phyloP scores from a whole-genome alignment of 345 rosid species.

The Linum lewisii region DNA sequence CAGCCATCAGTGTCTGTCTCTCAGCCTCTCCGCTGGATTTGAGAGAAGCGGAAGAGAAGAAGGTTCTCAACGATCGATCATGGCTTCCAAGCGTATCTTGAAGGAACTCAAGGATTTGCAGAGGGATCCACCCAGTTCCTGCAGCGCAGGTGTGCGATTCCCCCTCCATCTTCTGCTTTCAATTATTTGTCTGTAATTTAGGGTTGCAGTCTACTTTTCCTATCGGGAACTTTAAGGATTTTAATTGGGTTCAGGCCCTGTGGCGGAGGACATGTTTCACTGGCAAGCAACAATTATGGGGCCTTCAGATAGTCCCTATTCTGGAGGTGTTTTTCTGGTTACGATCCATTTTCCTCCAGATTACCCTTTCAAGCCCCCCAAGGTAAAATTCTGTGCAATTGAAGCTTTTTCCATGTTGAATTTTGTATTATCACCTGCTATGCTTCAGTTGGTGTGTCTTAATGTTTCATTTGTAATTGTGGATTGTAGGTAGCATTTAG shows the following conservation, averaged over 20 bases:
- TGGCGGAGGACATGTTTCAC: constrained; percentile 17
- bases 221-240: not conserved
- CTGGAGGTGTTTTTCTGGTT: constrained; percentile 15
- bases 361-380: constrained; percentile 17
- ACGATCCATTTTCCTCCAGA: constrained; percentile 13
- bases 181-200: too few species aligned
- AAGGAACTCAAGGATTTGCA: constrained; percentile 43
- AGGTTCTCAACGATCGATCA: not conserved
- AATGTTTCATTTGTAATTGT: not conserved
- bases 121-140: constrained; percentile 40
- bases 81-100: constrained; percentile 43
- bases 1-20: not conserved
- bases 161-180: not conserved
- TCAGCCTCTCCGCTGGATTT: not conserved
- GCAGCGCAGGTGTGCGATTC: constrained; percentile 33
- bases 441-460: not conserved
- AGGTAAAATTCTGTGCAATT: constrained; percentile 4
- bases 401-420: not conserved
- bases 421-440: too few species aligned
- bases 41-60: not conserved
- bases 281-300: constrained; percentile 19
- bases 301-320: constrained; percentile 15
- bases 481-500: constrained; percentile 29
- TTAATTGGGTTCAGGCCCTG: constrained; percentile 9
- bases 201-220: not conserved